A percentile compares a stretch with the other conserved stretches of the same genome.
These are phyloP conservation scores for Dendrobium nobile DNA, from an alignment of 106 monocot genomes.

Conservation along the genomic window DNA sequence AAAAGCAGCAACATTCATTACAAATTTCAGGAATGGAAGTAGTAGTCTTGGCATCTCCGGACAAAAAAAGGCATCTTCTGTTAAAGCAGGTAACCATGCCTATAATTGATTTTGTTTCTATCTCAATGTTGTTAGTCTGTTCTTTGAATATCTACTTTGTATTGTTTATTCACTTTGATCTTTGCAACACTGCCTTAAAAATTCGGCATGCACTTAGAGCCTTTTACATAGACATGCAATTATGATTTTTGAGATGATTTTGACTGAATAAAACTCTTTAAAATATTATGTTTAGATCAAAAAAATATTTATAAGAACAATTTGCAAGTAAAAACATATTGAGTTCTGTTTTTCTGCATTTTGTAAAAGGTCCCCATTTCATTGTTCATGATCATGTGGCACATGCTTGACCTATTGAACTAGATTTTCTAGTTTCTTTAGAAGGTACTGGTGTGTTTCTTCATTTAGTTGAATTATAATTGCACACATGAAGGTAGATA, in stretches of 20 bases:
- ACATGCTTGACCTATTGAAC: too few relatives aligned
- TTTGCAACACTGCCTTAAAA: not conserved
- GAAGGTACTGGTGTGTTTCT: too few relatives aligned
- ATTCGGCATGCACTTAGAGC: not conserved
- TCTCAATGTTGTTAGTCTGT: not conserved
- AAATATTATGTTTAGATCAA: too few relatives aligned
- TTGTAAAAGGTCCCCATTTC: too few relatives aligned
- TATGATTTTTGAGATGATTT: not conserved
- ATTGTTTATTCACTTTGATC: not conserved
- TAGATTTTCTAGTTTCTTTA: too few relatives aligned
- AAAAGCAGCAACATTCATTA: conserved; percentile 70
- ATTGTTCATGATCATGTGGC: too few relatives aligned
- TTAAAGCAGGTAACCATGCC: conserved; percentile 51
- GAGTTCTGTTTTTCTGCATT: too few relatives aligned
- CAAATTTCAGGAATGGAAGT: conserved; percentile 45
- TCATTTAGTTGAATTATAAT: too few relatives aligned
- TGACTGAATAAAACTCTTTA: too few relatives aligned
- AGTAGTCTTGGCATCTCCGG: conserved; percentile 18
- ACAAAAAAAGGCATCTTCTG: conserved; percentile 32
- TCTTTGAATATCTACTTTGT: not conserved
- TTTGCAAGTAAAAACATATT: too few relatives aligned
- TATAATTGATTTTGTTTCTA: not conserved
- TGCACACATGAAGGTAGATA: too few relatives aligned
- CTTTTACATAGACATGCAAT: not conserved
- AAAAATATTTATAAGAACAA: too few relatives aligned